These are phyloP conservation scores for Populus nigra DNA, from an alignment of 345 rosid genomes.

Conservation along the genomic window DNA sequence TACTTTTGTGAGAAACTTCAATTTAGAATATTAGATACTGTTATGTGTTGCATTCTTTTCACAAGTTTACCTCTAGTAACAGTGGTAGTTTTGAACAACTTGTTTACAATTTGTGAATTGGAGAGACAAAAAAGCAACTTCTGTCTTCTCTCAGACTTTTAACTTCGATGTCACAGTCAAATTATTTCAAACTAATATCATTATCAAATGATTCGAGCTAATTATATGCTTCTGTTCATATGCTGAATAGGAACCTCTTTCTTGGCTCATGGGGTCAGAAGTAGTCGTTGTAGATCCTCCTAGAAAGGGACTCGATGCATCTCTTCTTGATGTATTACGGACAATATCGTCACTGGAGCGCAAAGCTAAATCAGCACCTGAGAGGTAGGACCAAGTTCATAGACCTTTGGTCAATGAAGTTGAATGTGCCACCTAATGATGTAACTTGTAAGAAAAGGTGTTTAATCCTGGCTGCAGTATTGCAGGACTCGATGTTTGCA, in stretches of 20 bases:
- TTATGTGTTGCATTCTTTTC: slow-evolving; percentile 1
- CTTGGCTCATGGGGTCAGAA: slow-evolving; percentile 91
- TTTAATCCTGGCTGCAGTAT: background rate
- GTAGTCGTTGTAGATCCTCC: slow-evolving; percentile 92
- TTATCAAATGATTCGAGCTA: slow-evolving; percentile 7
- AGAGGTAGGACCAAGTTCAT: slow-evolving; percentile 39
- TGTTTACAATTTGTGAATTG: background rate
- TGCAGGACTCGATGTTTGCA: background rate
- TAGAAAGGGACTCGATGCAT: slow-evolving; percentile 80
- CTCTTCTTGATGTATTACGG: slow-evolving; percentile 63
- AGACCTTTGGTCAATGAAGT: background rate
- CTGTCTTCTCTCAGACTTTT: background rate
- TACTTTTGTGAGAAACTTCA: background rate
- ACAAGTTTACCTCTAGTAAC: background rate
- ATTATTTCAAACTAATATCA: background rate
- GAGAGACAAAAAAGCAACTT: too few species aligned
- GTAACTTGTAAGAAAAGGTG: too few species aligned
- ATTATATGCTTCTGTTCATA: slow-evolving; percentile 3
- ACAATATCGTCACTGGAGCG: slow-evolving; percentile 44
- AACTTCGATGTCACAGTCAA: background rate
- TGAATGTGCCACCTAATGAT: too few species aligned
- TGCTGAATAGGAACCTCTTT: slow-evolving; percentile 68
- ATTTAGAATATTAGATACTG: background rate
- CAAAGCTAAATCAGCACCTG: slow-evolving; percentile 43
- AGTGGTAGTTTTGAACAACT: background rate